Base-by-base conservation (phyloP, 164 flowering plant species). In the Magnolia sinica region DNA sequence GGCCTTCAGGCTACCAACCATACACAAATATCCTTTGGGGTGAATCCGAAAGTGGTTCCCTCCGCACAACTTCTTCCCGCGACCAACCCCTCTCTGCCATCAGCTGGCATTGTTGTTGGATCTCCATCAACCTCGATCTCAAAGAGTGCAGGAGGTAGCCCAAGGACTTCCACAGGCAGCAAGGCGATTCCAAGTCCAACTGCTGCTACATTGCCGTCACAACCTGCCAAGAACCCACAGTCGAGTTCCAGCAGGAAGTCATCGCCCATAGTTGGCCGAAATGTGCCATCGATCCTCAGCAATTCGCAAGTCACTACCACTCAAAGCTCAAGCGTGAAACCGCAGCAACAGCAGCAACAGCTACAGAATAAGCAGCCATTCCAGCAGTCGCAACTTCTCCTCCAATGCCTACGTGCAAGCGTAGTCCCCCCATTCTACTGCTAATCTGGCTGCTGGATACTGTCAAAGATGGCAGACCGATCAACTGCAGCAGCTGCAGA, bases 11-110 rank as follows among this genome's bases (percentile, higher is more conserved):
- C 79, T 14, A 9, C 72, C 14, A 19, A 77, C 59, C 93, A 88
- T 52, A 85, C 94, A 2, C 97, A 92, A 71, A 91, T 94, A 73
- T 94, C 97, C 1, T 94, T 94, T 83, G 91, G 91, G 16, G 82
- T 84, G 4, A 94, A 81, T 76, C 45, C 87, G 8, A 94, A 89
- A 78, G 52, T 90, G 52, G 72, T 84, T 14, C 64, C 86, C 1
- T 27, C 45, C 1, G 86, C 83, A 52, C 92, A 86, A 76, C 88
- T 68, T 64, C 76, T 71, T 72, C 78, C 88, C 0, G 79, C 63
- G 37, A 77, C 74, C 58, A 85, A 76, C 73, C 92, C 81, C 65
- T 82, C 87, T 73, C 74, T 91, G 6, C 24, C 88, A 61, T 87
- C 95, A 29, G 79, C 91, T 10, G 86, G 88, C 6, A 50, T 83